A percentile compares a stretch with the other conserved stretches of the same genome.
Evolutionary conservation across 352 stramenopile species (phyloP).

Genomic region (Phytophthora litchii): DNA sequence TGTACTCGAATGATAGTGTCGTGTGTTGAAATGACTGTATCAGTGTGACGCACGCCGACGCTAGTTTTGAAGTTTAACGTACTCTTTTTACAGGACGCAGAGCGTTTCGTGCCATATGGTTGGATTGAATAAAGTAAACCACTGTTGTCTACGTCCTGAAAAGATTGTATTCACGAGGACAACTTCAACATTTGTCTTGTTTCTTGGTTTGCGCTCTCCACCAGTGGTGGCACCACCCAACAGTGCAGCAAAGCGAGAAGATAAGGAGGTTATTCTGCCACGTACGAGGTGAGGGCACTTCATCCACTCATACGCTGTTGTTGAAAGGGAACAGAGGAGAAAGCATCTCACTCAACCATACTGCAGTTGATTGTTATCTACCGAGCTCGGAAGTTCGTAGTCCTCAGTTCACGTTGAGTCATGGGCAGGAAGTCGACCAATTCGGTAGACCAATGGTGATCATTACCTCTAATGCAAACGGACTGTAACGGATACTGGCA

Average conservation of each 20-base stretch:
- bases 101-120: background rate
- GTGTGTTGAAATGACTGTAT: slow-evolving; percentile 5
- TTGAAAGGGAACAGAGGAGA: slow-evolving; percentile 12
- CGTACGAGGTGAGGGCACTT: slow-evolving; percentile 7
- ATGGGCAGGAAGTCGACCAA: no score
- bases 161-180: background rate
- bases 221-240: no score
- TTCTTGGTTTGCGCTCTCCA: slow-evolving; percentile 11
- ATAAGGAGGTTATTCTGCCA: slow-evolving; percentile 1
- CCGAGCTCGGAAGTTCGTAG: no score
- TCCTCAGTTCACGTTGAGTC: no score
- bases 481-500: slow-evolving; percentile 10
- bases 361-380: no score
- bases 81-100: background rate
- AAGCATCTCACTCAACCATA: no score
- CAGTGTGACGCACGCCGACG: slow-evolving; percentile 10
- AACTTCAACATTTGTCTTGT: slow-evolving; percentile 8
- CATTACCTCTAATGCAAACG: background rate
- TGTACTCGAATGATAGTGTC: background rate
- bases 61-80: slow-evolving; percentile 6
- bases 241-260: slow-evolving; percentile 11
- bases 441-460: background rate
- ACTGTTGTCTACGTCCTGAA: background rate
- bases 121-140: background rate
- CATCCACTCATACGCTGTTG: background rate